Conservation (phyloP, 192 early-diverging fungal genomes). For the Umbelopsis isabellina region DNA sequence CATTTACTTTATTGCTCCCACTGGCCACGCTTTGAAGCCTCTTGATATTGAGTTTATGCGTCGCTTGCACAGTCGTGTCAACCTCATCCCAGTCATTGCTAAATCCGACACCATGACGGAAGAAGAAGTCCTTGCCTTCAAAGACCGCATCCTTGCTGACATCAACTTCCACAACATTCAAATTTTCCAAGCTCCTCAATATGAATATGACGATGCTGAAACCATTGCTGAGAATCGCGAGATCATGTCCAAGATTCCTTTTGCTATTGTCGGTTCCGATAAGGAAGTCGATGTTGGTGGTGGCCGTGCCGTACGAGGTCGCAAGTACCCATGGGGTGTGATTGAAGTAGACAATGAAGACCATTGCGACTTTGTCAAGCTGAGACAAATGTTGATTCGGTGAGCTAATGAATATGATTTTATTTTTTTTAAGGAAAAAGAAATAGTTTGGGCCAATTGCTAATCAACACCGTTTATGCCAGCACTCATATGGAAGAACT, state of each 20-base stretch:
- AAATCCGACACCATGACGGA: constrained; percentile 91
- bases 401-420: constrained; percentile 12
- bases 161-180: constrained; percentile 83
- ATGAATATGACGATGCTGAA: constrained; percentile 84
- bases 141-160: constrained; percentile 82
- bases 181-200: constrained; percentile 83
- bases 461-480: too few species aligned
- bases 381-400: constrained; percentile 89
- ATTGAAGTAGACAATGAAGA: constrained; percentile 97
- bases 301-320: constrained; percentile 86
- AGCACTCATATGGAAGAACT: constrained; percentile 98
- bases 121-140: constrained; percentile 81
- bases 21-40: constrained; percentile 88
- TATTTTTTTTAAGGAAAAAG: neutral
- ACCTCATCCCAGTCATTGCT: constrained; percentile 88
- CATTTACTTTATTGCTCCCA: constrained; percentile 97
- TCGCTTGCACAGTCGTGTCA: constrained; percentile 84
- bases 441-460: too few species aligned
- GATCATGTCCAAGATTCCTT: constrained; percentile 92
- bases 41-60: constrained; percentile 97
- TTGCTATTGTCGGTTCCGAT: constrained; percentile 93
- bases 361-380: constrained; percentile 95
- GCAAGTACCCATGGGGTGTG: constrained; percentile 92
- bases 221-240: constrained; percentile 79
- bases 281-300: constrained; percentile 79